Evolutionary conservation across 169 alveolate genomes (phyloP).

Genomic region (Condylostoma magnum): DNA sequence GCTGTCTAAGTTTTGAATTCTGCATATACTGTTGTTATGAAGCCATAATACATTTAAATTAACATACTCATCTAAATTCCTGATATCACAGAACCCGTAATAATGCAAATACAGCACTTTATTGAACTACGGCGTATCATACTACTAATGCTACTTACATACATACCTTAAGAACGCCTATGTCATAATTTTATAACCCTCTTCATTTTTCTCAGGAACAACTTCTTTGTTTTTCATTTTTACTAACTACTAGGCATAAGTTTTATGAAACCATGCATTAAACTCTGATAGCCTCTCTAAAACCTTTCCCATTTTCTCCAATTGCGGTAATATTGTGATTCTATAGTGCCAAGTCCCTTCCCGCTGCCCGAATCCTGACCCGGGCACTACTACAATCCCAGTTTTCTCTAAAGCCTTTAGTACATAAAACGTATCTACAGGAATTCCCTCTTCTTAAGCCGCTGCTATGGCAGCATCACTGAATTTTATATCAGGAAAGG

Average conservation of each 20-base stretch:
- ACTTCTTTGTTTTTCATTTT: background rate
- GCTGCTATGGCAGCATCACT: conserved; percentile 48
- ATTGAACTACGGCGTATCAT: conserved; percentile 74
- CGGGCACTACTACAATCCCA: conserved; percentile 85
- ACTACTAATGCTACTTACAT: conserved; percentile 5
- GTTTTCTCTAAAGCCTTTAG: conserved; percentile 69
- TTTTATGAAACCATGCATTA: conserved; percentile 23
- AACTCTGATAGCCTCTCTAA: conserved; percentile 12
- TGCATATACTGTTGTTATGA: conserved; percentile 80
- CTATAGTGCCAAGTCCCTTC: conserved; percentile 79
- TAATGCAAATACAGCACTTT: conserved; percentile 82
- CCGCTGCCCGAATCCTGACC: conserved; percentile 83
- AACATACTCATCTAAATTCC: conserved; percentile 71
- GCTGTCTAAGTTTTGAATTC: conserved; percentile 73
- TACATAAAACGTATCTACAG: conserved; percentile 71
- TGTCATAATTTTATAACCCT: conserved; percentile 4
- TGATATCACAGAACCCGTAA: conserved; percentile 69
- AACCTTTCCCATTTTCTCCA: conserved; percentile 27
- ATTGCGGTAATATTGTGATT: conserved; percentile 67
- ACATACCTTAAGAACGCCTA: background rate
- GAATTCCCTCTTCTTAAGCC: conserved; percentile 51
- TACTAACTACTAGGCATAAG: background rate
- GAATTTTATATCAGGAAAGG: conserved; percentile 68
- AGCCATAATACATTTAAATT: conserved; percentile 79
- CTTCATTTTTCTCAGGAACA: background rate